A percentile compares a stretch with the other conserved stretches of the same genome.
Evolutionary conservation across 768 basidiomycete genomes (phyloP).

Genomic region (Hemileccinum impolitum): DNA sequence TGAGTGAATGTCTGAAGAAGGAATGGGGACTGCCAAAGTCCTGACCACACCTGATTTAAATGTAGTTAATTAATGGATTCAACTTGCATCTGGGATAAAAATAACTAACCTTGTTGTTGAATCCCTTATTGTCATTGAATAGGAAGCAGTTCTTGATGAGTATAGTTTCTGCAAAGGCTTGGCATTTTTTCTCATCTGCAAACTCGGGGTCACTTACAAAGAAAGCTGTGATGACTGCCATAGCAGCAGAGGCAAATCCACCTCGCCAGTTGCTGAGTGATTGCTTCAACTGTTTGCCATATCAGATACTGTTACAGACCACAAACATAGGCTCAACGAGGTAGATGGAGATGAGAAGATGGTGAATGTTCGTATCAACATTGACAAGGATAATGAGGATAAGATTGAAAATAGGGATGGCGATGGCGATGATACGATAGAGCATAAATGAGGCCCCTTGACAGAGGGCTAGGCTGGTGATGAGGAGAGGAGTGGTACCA

Average conservation of each 20-base stretch:
- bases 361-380: too few species aligned
- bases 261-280: neutral
- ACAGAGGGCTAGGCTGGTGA: too few species aligned
- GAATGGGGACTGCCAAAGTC: constrained; percentile 8
- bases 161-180: neutral
- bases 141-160: constrained; percentile 1
- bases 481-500: too few species aligned
- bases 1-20: too few species aligned
- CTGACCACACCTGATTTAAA: neutral
- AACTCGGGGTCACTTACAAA: neutral
- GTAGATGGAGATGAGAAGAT: too few species aligned
- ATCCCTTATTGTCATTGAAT: constrained; percentile 5
- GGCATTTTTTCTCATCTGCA: neutral
- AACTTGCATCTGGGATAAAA: too few species aligned
- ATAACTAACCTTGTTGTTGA: constrained; percentile 1
- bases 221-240: neutral
- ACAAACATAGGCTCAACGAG: too few species aligned
- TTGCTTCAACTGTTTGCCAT: neutral
- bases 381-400: too few species aligned
- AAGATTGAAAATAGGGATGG: too few species aligned
- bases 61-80: neutral
- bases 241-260: neutral
- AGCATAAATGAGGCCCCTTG: too few species aligned
- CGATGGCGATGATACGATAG: too few species aligned
- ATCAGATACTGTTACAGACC: too few species aligned